Base-by-base conservation (phyloP, 495 filamentous ascomycete genomes). In the Sabuloglossum arenarium region DNA sequence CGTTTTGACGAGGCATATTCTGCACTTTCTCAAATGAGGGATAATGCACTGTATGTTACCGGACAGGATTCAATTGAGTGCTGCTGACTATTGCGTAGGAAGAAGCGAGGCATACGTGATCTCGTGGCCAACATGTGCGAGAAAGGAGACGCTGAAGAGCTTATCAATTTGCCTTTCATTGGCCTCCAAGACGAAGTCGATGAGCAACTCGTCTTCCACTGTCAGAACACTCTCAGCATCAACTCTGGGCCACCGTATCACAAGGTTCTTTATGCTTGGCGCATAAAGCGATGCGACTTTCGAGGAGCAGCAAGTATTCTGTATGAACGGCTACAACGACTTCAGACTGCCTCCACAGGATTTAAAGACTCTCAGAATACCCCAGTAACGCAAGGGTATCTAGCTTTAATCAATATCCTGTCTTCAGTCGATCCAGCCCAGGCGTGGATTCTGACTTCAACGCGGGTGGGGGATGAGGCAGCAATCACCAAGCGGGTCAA, bases 191-290 rank as follows among this genome's bases (percentile, higher is more conserved):
- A 76, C 42, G 74, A 79, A 23, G 84, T 94, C 37, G 91, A 98
- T 62, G 80, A 82, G 28, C 78, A 83, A 24, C 75, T 97, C 9
- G 66, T 73, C 34, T 79, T 79, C 30, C 76, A 78, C 65, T 81
- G 78, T 62, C 70, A 72, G 30, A 70, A 72, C 10, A 73, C 75
- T 25, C 64, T 75, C 23, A 80, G 80, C 59, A 73, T 85, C 31
- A 64, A 72, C 43, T 69, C 70, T 23, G 77, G 75, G 25, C 72
- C 77, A 0, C 81, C 79, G 6, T 89, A 84, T 67, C 83, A 83
- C 63, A 82, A 86, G 61, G 80, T 94, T 45, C 78, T 97, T 28
- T 91, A 94, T 61, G 79, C 88, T 23, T 97, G 86, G 76, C 80
- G 93, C 54, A 80, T 95, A 56, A 77, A 79, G 59, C 83, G 81